Evolutionary conservation across 2,329 filamentous ascomycete species (phyloP), one percentile per base, ranked within the genome.

Genomic region (Arthrobotrys megalospora): DNA sequence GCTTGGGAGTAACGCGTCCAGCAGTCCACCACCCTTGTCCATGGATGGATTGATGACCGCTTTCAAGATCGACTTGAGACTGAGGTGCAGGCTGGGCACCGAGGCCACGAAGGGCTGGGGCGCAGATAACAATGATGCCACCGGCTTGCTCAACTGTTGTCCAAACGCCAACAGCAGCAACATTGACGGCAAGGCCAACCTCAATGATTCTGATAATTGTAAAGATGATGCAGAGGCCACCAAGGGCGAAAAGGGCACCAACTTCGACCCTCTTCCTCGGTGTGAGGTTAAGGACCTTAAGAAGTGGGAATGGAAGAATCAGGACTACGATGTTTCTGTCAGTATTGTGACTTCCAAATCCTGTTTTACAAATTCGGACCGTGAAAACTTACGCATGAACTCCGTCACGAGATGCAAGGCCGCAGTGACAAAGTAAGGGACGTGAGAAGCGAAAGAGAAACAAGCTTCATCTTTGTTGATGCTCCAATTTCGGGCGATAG

Each of bases 1-100:
- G 28, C 32, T 78, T 78, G 19, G 75, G 75, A 19, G 75, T 78
- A 34, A 38, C 75, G 38, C 75, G 75, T 52, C 75, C 75, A 38
- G 75, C 75, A 2, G 75, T 78, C 75, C 75, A 78, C 75, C 75
- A 78, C 55, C 75, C 75, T 68, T 78, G 75, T 47, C 75, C 75
- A 28, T 78, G 75, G 38, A 78, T 63, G 11, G 75, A 72, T 62
- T 70, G 72, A 12, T 71, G 70, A 3, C 66, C 75, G n/a, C 75
- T 78, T 72, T 78, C 75, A n/a, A 78, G 75, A 16, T 78, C 75
- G 43, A 72, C 67, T 48, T 78, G 75, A 32, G 75, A 78, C 10
- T 67, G 75, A 21, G 43, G 43, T 3, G 60, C 14, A 41, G 75
- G 62, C 60, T 52, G 66, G 16, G 67, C 24, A 19, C 65, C 45